A percentile compares a stretch with the other conserved stretches of the same genome.
Conservation (phyloP, 2,329 filamentous ascomycete species). For the Xylaria sp. region DNA sequence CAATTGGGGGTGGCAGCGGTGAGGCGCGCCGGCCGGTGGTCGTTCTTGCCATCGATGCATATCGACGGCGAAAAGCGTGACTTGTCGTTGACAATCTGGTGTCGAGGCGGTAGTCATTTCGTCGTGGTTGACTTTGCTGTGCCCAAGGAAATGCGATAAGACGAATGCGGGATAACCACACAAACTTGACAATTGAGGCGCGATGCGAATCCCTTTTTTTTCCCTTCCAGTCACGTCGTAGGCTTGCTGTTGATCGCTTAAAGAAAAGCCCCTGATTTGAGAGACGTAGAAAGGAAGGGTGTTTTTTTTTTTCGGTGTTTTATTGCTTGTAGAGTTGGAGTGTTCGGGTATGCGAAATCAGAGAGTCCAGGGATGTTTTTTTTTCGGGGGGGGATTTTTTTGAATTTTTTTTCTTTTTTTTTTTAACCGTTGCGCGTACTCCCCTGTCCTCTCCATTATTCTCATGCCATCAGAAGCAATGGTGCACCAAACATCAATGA, state of each 20-base stretch:
- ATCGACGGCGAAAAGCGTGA: conserved; percentile 11
- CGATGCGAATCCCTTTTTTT: conserved; percentile 22
- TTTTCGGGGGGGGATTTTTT: no score
- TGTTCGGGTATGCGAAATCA: conserved; percentile 30
- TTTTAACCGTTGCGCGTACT: conserved; percentile 19
- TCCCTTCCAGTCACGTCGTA: conserved; percentile 13
- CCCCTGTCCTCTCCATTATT: conserved; percentile 37
- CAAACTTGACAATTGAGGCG: conserved; percentile 20
- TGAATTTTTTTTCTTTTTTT: no score
- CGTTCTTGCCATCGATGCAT: conserved; percentile 27
- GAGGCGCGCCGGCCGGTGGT: conserved; percentile 33
- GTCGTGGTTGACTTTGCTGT: conserved; percentile 19
- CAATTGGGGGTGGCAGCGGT: conserved; percentile 31
- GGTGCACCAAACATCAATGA: conserved; percentile 44
- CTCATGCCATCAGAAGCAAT: conserved; percentile 36
- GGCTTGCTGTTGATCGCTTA: conserved; percentile 6
- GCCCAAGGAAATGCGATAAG: conserved; percentile 19
- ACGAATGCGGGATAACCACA: conserved; percentile 28
- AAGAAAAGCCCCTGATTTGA: not conserved
- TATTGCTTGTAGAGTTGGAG: conserved; percentile 22
- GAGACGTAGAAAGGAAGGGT: conserved; percentile 13
- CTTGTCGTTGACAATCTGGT: not conserved
- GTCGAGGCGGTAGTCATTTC: conserved; percentile 12
- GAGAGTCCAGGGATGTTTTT: conserved; percentile 19
- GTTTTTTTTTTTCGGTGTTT: conserved; percentile 10